phyloP scores from a whole-genome alignment of 495 filamentous ascomycete genomes.

The Arthonia radiata region DNA sequence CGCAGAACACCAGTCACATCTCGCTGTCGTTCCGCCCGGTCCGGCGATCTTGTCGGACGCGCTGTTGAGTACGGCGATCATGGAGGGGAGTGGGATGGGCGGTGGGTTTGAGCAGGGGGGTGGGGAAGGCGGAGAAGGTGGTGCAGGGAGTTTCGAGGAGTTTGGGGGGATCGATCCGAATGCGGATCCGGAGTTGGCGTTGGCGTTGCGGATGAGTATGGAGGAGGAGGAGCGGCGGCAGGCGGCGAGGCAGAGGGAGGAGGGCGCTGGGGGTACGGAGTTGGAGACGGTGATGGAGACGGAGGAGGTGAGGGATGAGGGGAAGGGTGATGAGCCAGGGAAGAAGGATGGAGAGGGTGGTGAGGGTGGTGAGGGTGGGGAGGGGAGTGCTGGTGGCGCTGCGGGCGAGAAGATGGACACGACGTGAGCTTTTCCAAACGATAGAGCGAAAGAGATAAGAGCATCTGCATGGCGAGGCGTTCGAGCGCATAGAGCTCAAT shows the following conservation, averaged over 20 bases:
- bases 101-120: constrained; percentile 17
- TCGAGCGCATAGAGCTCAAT: too few species aligned
- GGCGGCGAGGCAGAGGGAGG: constrained; percentile 57
- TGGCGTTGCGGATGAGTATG: constrained; percentile 95
- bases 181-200: constrained; percentile 73
- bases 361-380: constrained; percentile 4
- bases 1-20: constrained; percentile 65
- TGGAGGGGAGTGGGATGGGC: constrained; percentile 46
- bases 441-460: too few species aligned
- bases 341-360: constrained; percentile 14
- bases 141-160: constrained; percentile 33
- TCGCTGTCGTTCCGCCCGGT: constrained; percentile 77
- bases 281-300: constrained; percentile 42
- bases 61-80: constrained; percentile 72
- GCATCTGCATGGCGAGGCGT: too few species aligned
- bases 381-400: constrained; percentile 8
- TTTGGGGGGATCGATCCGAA: constrained; percentile 58
- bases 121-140: constrained; percentile 17
- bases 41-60: constrained; percentile 77
- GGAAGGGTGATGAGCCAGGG: constrained; percentile 38
- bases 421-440: too few species aligned
- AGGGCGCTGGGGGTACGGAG: constrained; percentile 40
- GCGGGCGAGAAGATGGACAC: constrained; percentile 33
- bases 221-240: constrained; percentile 90
- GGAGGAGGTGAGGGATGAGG: constrained; percentile 60